phyloP scores from a whole-genome alignment of 495 filamentous ascomycete genomes.

The Elaphomyces granulatus region DNA sequence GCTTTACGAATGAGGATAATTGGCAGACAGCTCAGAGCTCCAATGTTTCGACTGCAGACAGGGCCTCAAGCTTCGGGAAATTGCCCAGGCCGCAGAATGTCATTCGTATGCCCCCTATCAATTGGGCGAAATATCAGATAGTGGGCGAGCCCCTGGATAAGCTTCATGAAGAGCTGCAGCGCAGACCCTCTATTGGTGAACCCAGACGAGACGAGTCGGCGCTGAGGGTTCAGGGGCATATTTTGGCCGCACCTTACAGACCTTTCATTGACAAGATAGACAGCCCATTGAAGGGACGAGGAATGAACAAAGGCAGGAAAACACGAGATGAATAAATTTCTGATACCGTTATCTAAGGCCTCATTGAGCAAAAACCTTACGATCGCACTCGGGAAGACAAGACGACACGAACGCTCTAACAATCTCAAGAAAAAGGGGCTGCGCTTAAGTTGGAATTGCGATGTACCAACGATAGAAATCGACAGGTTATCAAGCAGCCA shows the following conservation, averaged over 20 bases:
- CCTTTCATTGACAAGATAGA: slow-evolving; percentile 54
- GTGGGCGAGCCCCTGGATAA: slow-evolving; percentile 68
- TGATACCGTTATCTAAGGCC: no score
- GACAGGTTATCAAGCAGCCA: no score
- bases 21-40: background rate
- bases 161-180: slow-evolving; percentile 63
- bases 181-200: slow-evolving; percentile 43
- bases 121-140: slow-evolving; percentile 82
- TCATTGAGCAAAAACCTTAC: no score
- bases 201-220: slow-evolving; percentile 29
- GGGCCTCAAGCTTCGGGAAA: slow-evolving; percentile 25
- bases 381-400: no score
- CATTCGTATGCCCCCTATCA: slow-evolving; percentile 69
- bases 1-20: slow-evolving; percentile 8
- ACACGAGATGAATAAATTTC: no score
- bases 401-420: no score
- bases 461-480: no score
- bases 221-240: slow-evolving; percentile 36
- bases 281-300: slow-evolving; percentile 23
- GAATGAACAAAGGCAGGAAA: slow-evolving; percentile 24
- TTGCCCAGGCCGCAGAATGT: slow-evolving; percentile 72
- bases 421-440: no score
- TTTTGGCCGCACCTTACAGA: slow-evolving; percentile 59
- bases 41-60: background rate
- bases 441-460: no score